These are phyloP conservation scores for sorghum (Sorghum bicolor) DNA, from an alignment of 176 grass and related monocot species.

Conservation along the genomic window Sorghum_bicolor_NCBIv3 NC_012875.2:54561501-54562000, in stretches of 20 bases:
- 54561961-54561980: constrained; percentile 18
- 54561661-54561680: constrained; percentile 52
- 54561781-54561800: constrained; percentile 42
- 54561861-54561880: constrained; percentile 37
- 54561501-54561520: background rate
- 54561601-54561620: constrained; percentile 47
- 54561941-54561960: constrained; percentile 64
- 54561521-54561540: background rate
- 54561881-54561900: constrained; percentile 68
- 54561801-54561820: constrained; percentile 48
- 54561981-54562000: constrained; percentile 53
- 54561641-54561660: constrained; percentile 41
- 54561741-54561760: constrained; percentile 25
- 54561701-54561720: constrained; percentile 33
- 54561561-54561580: constrained; percentile 13
- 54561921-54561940: constrained; percentile 65
- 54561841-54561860: constrained; percentile 64
- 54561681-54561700: constrained; percentile 55
- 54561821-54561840: constrained; percentile 53
- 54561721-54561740: constrained; percentile 33
- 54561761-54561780: constrained; percentile 14
- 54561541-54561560: constrained; percentile 50
- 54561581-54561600: constrained; percentile 38
- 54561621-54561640: constrained; percentile 43
- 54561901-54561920: constrained; percentile 36